Conservation (phyloP, 306 rosid genomes). For the Pyrus communis region DNA sequence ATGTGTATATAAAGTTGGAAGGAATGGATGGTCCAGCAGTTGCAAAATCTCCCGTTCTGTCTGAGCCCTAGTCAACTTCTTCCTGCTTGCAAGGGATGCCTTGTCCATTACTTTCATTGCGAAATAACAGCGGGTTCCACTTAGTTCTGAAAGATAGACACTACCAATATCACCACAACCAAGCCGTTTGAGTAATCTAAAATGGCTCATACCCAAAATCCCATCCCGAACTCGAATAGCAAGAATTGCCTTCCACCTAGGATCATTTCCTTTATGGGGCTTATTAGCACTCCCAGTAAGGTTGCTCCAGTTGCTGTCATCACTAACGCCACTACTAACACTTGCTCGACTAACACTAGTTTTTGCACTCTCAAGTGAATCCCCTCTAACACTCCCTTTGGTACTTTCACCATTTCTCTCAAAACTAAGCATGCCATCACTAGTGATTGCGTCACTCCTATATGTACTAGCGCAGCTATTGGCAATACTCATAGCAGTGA, state of each 20-base stretch:
- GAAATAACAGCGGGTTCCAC: conserved; percentile 87
- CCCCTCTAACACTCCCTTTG: conserved; percentile 82
- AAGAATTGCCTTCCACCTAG: conserved; percentile 97
- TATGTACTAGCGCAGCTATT: conserved; percentile 91
- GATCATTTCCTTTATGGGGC: conserved; percentile 99
- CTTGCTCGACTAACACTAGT: conserved; percentile 88
- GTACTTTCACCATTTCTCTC: conserved; percentile 77
- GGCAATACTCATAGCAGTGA: conserved; percentile 84
- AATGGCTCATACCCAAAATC: conserved; percentile 95
- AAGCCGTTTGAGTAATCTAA: conserved; percentile 79
- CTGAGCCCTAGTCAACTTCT: conserved; percentile 93
- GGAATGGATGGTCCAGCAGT: conserved; percentile 97
- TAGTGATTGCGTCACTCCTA: conserved; percentile 68
- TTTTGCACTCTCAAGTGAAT: conserved; percentile 95
- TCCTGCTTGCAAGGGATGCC: conserved; percentile 91
- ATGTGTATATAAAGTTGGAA: conserved; percentile 93
- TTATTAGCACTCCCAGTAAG: conserved; percentile 94
- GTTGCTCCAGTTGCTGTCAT: conserved; percentile 98
- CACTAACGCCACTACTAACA: conserved; percentile 94
- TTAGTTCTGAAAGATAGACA: conserved; percentile 94
- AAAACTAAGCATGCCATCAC: conserved; percentile 87
- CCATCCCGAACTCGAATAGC: conserved; percentile 92
- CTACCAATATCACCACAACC: conserved; percentile 99
- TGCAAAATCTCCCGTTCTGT: conserved; percentile 96
- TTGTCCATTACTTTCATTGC: conserved; percentile 99